These are phyloP conservation scores for Mycosphaerella sp. DNA, from an alignment of 2,329 filamentous ascomycete genomes.

Conservation along the genomic window DNA sequence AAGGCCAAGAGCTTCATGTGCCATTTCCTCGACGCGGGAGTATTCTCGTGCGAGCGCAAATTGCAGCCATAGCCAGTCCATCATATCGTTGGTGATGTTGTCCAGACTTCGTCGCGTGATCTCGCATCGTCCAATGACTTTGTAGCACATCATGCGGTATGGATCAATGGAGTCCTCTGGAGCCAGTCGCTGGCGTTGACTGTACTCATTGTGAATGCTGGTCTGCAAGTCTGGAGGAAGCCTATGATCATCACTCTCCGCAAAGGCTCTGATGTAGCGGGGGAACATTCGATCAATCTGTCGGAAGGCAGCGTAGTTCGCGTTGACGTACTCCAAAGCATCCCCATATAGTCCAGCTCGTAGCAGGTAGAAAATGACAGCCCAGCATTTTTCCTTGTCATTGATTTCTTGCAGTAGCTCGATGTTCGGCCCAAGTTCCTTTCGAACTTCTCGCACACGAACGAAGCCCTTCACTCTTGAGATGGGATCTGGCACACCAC, in stretches of 20 bases:
- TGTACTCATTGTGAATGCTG: constrained; percentile 84
- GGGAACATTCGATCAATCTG: constrained; percentile 87
- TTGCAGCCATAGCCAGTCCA: constrained; percentile 63
- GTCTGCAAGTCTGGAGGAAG: constrained; percentile 74
- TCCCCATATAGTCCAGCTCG: constrained; percentile 78
- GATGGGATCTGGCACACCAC: constrained; percentile 77
- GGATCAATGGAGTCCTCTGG: constrained; percentile 86
- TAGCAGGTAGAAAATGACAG: constrained; percentile 84
- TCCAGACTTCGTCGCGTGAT: constrained; percentile 53
- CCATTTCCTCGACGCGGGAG: constrained; percentile 54
- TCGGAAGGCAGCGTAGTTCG: constrained; percentile 72
- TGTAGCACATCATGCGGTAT: constrained; percentile 96
- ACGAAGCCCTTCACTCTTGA: constrained; percentile 94
- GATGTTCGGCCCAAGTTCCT: constrained; percentile 73
- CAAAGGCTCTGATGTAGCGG: constrained; percentile 79
- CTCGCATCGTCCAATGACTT: constrained; percentile 79
- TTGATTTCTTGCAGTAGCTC: constrained; percentile 66
- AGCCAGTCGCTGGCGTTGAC: constrained; percentile 74
- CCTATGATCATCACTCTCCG: constrained; percentile 66
- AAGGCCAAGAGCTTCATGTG: constrained; percentile 57
- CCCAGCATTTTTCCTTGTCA: constrained; percentile 86
- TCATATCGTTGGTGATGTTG: constrained; percentile 53
- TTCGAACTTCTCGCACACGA: constrained; percentile 68
- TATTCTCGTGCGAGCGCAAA: constrained; percentile 58
- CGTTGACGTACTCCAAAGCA: constrained; percentile 78